Percentiles rank a stretch among this genome's conserved stretches.
These are phyloP conservation scores for Coelastrella sp. DNA, from an alignment of 139 green algal genomes.

Conservation along the genomic window DNA sequence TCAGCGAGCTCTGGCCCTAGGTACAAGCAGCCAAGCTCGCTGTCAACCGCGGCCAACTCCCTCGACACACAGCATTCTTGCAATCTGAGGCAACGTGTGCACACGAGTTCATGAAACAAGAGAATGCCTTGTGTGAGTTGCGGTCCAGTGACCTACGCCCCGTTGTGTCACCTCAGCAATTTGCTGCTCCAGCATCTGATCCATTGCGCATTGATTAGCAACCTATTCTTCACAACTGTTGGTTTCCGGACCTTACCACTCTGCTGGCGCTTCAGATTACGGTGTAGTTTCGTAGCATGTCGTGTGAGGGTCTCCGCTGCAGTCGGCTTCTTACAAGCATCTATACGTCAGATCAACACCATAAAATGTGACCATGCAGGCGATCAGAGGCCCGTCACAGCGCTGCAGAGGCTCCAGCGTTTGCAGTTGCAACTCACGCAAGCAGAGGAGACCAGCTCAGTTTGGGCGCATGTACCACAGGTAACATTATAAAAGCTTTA, in stretches of 20 bases:
- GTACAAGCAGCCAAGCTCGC: background rate
- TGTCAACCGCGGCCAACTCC: background rate
- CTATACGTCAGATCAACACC: no score
- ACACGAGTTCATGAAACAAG: no score
- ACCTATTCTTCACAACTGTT: background rate
- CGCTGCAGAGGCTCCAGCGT: background rate
- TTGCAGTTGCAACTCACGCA: background rate
- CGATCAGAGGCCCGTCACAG: background rate
- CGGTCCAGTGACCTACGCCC: no score
- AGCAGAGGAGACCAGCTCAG: conserved; percentile 10
- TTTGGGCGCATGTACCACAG: conserved; percentile 24
- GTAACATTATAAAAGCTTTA: background rate
- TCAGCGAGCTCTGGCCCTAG: background rate
- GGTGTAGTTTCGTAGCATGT: background rate
- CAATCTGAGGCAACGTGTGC: no score
- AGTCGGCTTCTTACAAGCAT: background rate
- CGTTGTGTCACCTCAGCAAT: background rate
- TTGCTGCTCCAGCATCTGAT: background rate
- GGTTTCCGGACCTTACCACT: background rate
- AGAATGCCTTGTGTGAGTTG: no score
- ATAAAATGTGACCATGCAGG: background rate
- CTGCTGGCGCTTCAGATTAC: background rate
- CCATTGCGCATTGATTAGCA: no score
- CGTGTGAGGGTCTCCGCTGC: background rate
- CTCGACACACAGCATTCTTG: no score